These are phyloP conservation scores for Corymbia citriodora DNA, from an alignment of 441 rosid genomes.

Conservation along the genomic window DNA sequence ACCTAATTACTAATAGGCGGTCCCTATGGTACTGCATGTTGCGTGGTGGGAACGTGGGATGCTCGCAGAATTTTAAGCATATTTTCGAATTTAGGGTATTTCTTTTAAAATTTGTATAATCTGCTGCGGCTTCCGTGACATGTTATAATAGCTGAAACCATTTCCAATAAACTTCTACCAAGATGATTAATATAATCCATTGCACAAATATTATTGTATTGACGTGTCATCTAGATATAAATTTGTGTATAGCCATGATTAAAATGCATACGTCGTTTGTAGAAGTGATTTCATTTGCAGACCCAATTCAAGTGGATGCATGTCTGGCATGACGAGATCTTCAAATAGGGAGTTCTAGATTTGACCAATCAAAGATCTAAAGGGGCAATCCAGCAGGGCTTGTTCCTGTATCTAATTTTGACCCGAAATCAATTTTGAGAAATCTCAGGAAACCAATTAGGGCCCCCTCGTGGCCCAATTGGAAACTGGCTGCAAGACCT, in stretches of 20 bases:
- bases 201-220: too few relatives aligned
- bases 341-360: neutral
- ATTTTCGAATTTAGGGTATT: too few relatives aligned
- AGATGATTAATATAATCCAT: too few relatives aligned
- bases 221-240: too few relatives aligned
- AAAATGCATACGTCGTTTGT: accelerated
- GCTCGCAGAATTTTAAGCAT: too few relatives aligned
- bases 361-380: neutral
- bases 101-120: too few relatives aligned
- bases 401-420: neutral
- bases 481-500: neutral
- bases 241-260: neutral
- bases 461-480: neutral
- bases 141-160: neutral
- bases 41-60: too few relatives aligned
- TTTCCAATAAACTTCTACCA: neutral
- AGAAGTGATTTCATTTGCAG: neutral
- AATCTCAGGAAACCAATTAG: neutral
- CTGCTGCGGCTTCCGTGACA: neutral
- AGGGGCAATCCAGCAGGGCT: neutral
- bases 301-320: neutral
- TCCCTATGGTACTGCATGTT: too few relatives aligned
- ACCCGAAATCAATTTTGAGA: neutral
- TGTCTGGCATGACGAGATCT: neutral
- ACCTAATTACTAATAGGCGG: neutral